Percentiles rank a stretch among this genome's conserved stretches.
Conservation (phyloP, 176 grass and related monocot species). For the Oryza australiensis region DNA sequence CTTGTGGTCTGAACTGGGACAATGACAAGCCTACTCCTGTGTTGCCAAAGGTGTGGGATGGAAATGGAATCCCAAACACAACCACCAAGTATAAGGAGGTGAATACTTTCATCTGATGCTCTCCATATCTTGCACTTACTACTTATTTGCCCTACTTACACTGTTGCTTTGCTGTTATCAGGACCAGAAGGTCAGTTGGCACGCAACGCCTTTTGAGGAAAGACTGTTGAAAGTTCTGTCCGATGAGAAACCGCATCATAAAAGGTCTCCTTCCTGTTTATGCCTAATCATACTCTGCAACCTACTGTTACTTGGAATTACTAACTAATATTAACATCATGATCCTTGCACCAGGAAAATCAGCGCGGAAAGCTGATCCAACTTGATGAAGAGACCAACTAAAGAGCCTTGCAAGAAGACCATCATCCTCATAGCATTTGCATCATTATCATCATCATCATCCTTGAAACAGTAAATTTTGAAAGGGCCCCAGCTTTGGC, state of each 20-base stretch:
- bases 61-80: slow-evolving; percentile 86
- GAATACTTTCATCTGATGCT: slow-evolving; percentile 4
- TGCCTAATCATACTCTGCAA: neutral
- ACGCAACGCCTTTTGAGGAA: slow-evolving; percentile 84
- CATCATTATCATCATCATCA: neutral
- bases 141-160: neutral
- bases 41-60: slow-evolving; percentile 48
- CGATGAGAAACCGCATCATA: slow-evolving; percentile 51
- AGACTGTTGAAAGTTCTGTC: slow-evolving; percentile 77
- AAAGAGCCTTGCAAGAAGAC: neutral
- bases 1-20: slow-evolving; percentile 48
- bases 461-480: neutral
- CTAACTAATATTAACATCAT: neutral
- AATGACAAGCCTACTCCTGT: slow-evolving; percentile 33
- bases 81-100: slow-evolving; percentile 94
- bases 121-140: neutral
- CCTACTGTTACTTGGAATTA: neutral
- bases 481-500: neutral
- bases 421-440: neutral
- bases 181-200: slow-evolving; percentile 82
- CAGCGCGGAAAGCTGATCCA: slow-evolving; percentile 50
- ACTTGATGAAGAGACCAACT: slow-evolving; percentile 24
- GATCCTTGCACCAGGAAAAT: slow-evolving; percentile 33
- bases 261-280: slow-evolving; percentile 50
- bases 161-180: slow-evolving; percentile 12